Conservation (phyloP, 768 basidiomycete species). For the Russula sp. region DNA sequence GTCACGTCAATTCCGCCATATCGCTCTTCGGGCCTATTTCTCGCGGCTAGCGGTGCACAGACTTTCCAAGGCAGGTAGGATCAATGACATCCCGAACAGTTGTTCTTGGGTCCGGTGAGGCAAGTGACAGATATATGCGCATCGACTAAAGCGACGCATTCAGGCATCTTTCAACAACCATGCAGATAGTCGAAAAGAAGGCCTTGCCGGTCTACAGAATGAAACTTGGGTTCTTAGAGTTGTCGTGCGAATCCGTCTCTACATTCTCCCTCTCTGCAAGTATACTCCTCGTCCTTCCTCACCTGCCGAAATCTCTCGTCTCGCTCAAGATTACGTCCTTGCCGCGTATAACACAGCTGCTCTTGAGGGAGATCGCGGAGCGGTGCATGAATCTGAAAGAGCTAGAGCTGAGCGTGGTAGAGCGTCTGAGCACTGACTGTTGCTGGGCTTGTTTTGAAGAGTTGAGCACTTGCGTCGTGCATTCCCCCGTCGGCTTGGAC, state of each 20-base stretch:
- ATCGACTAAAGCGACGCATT: slow-evolving; percentile 1
- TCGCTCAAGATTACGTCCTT: slow-evolving; percentile 47
- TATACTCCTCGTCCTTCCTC: slow-evolving; percentile 19
- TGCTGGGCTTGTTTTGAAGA: slow-evolving; percentile 66
- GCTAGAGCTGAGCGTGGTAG: slow-evolving; percentile 54
- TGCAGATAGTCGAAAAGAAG: slow-evolving; percentile 15
- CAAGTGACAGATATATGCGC: slow-evolving; percentile 17
- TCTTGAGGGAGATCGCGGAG: slow-evolving; percentile 44
- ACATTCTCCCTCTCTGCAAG: slow-evolving; percentile 12
- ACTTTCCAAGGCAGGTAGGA: slow-evolving; percentile 17
- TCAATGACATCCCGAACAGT: slow-evolving; percentile 24
- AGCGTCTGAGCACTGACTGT: slow-evolving; percentile 50
- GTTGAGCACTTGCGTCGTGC: slow-evolving; percentile 44
- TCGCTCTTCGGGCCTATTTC: slow-evolving; percentile 30
- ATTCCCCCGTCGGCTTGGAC: slow-evolving; percentile 52
- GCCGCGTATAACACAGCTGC: slow-evolving; percentile 48
- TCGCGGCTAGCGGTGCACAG: slow-evolving; percentile 22
- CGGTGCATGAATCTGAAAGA: slow-evolving; percentile 41
- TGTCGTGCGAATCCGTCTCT: slow-evolving; percentile 19
- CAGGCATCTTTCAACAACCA: slow-evolving; percentile 22
- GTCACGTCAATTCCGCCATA: slow-evolving; percentile 29
- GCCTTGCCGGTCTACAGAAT: slow-evolving; percentile 6
- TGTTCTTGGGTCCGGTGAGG: slow-evolving; percentile 30
- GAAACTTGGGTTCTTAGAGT: slow-evolving; percentile 22
- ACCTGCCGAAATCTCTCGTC: slow-evolving; percentile 36